phyloP scores from a whole-genome alignment of 2,329 filamentous ascomycete genomes.

The Alternaria angustiovoidea region DNA sequence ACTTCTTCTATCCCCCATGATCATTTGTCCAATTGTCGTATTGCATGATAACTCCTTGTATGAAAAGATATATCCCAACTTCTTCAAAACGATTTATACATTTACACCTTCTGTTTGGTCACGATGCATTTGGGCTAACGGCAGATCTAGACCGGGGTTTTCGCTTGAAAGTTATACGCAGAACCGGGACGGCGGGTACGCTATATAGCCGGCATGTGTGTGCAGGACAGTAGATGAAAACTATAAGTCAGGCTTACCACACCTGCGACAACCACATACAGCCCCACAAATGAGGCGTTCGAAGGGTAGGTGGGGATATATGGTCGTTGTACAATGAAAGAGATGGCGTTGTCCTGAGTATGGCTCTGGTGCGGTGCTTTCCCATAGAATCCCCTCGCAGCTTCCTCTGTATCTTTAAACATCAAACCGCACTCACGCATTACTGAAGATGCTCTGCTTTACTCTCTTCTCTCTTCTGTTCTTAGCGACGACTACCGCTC shows the following conservation, averaged over 20 bases:
- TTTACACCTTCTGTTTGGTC: background rate
- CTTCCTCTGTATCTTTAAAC: background rate
- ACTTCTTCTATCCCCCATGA: constrained; percentile 25
- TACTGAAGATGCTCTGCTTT: background rate
- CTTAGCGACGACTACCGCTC: background rate
- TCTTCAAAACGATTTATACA: constrained; percentile 3
- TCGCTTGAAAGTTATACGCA: background rate
- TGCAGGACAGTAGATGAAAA: constrained; percentile 9
- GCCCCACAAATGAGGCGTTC: constrained; percentile 4
- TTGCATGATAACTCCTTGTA: constrained; percentile 23
- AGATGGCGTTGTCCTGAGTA: background rate
- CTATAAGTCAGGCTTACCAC: background rate
- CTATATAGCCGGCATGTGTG: constrained; percentile 9
- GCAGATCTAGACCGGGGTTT: background rate
- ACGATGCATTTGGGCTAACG: background rate
- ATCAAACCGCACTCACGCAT: background rate
- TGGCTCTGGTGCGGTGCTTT: background rate
- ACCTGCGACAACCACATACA: background rate
- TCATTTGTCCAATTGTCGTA: constrained; percentile 16
- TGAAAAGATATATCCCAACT: constrained; percentile 24
- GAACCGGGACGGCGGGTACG: background rate
- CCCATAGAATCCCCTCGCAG: background rate
- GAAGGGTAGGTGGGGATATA: background rate
- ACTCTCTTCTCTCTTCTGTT: background rate
- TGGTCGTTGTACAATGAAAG: background rate